Conservation (phyloP, 2,329 filamentous ascomycete genomes). For the Dendrostoma leiphaemia region DNA sequence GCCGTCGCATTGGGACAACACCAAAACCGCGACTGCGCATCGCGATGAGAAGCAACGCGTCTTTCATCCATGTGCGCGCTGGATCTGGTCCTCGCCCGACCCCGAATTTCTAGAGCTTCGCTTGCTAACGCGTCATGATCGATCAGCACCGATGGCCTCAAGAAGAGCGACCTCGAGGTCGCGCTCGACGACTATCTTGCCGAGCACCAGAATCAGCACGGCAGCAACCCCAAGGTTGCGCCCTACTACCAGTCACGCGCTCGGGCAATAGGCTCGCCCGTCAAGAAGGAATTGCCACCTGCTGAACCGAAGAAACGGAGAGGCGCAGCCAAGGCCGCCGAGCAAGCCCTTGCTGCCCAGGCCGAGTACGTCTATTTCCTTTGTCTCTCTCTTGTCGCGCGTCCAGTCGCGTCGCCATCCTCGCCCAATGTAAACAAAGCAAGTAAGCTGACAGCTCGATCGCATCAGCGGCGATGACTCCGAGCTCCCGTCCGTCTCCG, state of each 20-base stretch:
- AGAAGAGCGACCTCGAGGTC: constrained; percentile 77
- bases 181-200: constrained; percentile 72
- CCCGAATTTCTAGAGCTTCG: background rate
- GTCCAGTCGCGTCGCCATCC: background rate
- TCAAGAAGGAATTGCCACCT: constrained; percentile 53
- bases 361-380: constrained; percentile 39
- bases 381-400: background rate
- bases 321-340: constrained; percentile 41
- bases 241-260: constrained; percentile 74
- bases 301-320: constrained; percentile 43
- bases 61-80: background rate
- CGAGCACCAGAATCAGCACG: constrained; percentile 64
- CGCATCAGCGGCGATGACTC: constrained; percentile 30
- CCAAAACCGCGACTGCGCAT: background rate
- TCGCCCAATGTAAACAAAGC: constrained; percentile 5
- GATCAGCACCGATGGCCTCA: constrained; percentile 64
- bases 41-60: background rate
- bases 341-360: constrained; percentile 35
- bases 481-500: constrained; percentile 44
- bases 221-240: constrained; percentile 61
- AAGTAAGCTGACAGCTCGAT: constrained; percentile 5
- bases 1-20: background rate
- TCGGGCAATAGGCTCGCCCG: constrained; percentile 56
- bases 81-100: background rate
- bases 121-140: constrained; percentile 21